Conservation (phyloP, 495 filamentous ascomycete species). For the Trichocladium antarcticum region DNA sequence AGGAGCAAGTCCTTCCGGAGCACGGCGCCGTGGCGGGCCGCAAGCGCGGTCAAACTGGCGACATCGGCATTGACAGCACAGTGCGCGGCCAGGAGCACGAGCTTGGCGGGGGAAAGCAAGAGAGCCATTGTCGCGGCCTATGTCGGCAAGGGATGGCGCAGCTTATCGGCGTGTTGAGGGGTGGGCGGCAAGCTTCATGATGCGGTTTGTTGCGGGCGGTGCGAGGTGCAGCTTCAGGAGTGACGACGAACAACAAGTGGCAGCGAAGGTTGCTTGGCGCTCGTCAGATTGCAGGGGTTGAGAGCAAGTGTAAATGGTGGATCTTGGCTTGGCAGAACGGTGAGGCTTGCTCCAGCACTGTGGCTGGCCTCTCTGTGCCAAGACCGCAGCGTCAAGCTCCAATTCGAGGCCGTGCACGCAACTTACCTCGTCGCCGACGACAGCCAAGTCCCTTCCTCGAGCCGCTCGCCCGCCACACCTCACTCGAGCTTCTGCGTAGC, state of each 20-base stretch:
- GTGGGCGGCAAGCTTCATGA: conserved; percentile 4
- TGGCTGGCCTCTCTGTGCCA: background rate
- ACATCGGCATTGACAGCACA: conserved; percentile 49
- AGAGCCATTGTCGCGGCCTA: conserved; percentile 26
- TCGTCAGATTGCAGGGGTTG: no score
- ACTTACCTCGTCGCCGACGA: conserved; percentile 7
- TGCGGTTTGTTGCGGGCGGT: background rate
- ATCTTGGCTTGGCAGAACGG: no score
- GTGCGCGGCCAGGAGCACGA: conserved; percentile 52
- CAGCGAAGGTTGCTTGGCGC: no score
- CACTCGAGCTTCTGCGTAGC: conserved; percentile 13
- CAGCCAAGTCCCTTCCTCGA: conserved; percentile 4
- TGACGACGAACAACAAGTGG: no score
- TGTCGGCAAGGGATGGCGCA: background rate
- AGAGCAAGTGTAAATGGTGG: no score
- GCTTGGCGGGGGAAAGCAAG: conserved; percentile 47
- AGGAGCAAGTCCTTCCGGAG: conserved; percentile 58
- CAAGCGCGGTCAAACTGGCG: conserved; percentile 48
- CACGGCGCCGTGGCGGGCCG: conserved; percentile 43
- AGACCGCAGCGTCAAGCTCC: conserved; percentile 10
- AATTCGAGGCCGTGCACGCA: conserved; percentile 11
- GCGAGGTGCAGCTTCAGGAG: no score
- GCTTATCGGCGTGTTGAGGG: background rate
- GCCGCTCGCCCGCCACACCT: conserved; percentile 13
- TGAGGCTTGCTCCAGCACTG: no score